Evolutionary conservation across 2,329 filamentous ascomycete genomes (phyloP).

Genomic region (Fusarium sp.): DNA sequence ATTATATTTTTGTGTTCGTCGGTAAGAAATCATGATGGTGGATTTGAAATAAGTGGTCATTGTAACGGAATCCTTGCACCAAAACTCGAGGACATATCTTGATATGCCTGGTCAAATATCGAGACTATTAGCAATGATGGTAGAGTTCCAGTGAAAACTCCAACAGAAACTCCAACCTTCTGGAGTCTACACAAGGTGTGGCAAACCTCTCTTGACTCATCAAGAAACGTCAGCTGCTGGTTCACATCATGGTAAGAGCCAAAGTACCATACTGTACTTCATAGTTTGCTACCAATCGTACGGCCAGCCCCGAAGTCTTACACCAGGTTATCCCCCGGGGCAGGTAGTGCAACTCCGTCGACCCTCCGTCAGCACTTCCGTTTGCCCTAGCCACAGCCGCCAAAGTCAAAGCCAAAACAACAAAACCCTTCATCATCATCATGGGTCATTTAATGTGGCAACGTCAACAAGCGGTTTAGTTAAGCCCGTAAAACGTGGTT

Average conservation of each 20-base stretch:
- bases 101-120: not conserved
- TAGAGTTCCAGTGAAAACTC: not conserved
- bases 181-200: constrained; percentile 26
- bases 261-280: constrained; percentile 13
- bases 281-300: constrained; percentile 5
- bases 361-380: constrained; percentile 13
- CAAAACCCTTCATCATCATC: constrained; percentile 16
- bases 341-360: constrained; percentile 28
- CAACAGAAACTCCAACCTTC: not conserved
- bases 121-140: not conserved
- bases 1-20: constrained; percentile 8
- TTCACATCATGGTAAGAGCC: constrained; percentile 7
- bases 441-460: constrained; percentile 24
- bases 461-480: constrained; percentile 26
- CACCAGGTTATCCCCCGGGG: constrained; percentile 18
- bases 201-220: constrained; percentile 15
- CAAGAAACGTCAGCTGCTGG: constrained; percentile 18
- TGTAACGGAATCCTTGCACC: constrained; percentile 5
- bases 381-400: constrained; percentile 37
- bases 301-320: constrained; percentile 24
- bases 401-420: constrained; percentile 31
- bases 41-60: constrained; percentile 17
- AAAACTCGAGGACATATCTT: constrained; percentile 1
- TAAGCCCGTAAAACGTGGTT: constrained; percentile 12
- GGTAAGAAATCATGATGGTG: constrained; percentile 16